Evolutionary conservation across 2,329 filamentous ascomycete species (phyloP).

Genomic region (Phaeosphaeriaceae sp.): DNA sequence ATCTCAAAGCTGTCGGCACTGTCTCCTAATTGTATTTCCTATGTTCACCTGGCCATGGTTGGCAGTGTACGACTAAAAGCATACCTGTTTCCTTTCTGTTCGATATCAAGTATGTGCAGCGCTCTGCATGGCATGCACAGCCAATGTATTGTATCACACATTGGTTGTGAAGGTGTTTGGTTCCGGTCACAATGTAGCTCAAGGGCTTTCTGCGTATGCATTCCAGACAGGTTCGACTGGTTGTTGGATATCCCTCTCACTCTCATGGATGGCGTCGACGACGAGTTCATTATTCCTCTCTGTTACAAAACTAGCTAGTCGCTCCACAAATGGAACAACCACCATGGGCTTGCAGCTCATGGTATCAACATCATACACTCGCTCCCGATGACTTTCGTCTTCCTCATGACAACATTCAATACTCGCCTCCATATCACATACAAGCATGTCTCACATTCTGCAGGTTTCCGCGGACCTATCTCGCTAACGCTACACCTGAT

Average conservation of each 20-base stretch:
- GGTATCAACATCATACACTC: slow-evolving; percentile 15
- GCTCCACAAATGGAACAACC: slow-evolving; percentile 27
- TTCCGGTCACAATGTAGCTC: slow-evolving; percentile 10
- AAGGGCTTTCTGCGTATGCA: slow-evolving; percentile 5
- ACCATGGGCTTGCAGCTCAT: slow-evolving; percentile 24
- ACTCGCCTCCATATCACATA: slow-evolving; percentile 13
- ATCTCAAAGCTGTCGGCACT: slow-evolving; percentile 20
- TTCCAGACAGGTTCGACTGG: neutral
- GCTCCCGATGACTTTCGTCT: slow-evolving; percentile 9
- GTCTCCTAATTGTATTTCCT: slow-evolving; percentile 33
- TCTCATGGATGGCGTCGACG: slow-evolving; percentile 22
- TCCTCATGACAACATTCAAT: slow-evolving; percentile 19
- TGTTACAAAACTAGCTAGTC: slow-evolving; percentile 25
- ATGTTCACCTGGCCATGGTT: slow-evolving; percentile 21
- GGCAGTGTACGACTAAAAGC: slow-evolving; percentile 42
- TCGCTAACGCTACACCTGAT: slow-evolving; percentile 10
- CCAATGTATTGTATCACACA: slow-evolving; percentile 7
- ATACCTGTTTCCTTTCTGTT: slow-evolving; percentile 30
- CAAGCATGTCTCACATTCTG: slow-evolving; percentile 16
- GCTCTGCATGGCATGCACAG: slow-evolving; percentile 24
- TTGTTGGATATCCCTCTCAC: slow-evolving; percentile 30
- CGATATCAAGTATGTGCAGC: slow-evolving; percentile 6
- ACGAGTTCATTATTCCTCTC: slow-evolving; percentile 26
- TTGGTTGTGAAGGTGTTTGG: slow-evolving; percentile 20
- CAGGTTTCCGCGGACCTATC: slow-evolving; percentile 13